These are phyloP conservation scores for Globisporangium heterothallicum DNA, from an alignment of 352 stramenopile genomes.

Conservation along the genomic window DNA sequence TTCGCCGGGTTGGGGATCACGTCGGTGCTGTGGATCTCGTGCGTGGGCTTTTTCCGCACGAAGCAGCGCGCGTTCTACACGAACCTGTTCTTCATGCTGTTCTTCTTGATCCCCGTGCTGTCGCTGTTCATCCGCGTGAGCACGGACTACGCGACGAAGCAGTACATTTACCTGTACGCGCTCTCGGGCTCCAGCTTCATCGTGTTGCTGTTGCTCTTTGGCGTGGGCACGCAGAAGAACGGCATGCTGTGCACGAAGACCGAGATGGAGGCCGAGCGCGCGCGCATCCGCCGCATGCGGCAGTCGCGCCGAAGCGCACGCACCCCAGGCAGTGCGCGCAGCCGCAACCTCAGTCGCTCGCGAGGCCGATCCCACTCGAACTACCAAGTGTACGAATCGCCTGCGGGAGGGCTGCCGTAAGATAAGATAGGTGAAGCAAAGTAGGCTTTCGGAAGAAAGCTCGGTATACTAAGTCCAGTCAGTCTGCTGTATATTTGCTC, in stretches of 20 bases:
- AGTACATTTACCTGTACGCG: constrained; percentile 58
- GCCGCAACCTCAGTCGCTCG: constrained; percentile 60
- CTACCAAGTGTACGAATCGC: constrained; percentile 66
- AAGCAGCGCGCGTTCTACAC: constrained; percentile 53
- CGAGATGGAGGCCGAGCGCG: constrained; percentile 49
- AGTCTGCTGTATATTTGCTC: too few relatives aligned
- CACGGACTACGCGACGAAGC: constrained; percentile 21
- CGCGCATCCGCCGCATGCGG: constrained; percentile 41
- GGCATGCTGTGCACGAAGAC: constrained; percentile 66
- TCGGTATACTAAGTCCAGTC: too few relatives aligned
- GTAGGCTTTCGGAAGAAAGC: too few relatives aligned
- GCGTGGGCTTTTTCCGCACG: constrained; percentile 66
- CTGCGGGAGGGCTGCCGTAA: constrained; percentile 42
- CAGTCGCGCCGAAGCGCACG: constrained; percentile 44
- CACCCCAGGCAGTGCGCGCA: constrained; percentile 51
- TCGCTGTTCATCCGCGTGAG: constrained; percentile 37
- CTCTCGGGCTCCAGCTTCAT: constrained; percentile 42
- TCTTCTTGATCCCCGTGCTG: constrained; percentile 57
- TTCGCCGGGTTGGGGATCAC: constrained; percentile 70
- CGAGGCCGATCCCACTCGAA: constrained; percentile 62
- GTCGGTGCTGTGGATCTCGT: constrained; percentile 69
- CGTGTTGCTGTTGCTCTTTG: constrained; percentile 37
- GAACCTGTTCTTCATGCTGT: constrained; percentile 69
- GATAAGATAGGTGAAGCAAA: constrained; percentile 2
- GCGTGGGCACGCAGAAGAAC: constrained; percentile 51